These are phyloP conservation scores for Colletotrichum filicis DNA, from an alignment of 2,329 filamentous ascomycete species.

Conservation along the genomic window DNA sequence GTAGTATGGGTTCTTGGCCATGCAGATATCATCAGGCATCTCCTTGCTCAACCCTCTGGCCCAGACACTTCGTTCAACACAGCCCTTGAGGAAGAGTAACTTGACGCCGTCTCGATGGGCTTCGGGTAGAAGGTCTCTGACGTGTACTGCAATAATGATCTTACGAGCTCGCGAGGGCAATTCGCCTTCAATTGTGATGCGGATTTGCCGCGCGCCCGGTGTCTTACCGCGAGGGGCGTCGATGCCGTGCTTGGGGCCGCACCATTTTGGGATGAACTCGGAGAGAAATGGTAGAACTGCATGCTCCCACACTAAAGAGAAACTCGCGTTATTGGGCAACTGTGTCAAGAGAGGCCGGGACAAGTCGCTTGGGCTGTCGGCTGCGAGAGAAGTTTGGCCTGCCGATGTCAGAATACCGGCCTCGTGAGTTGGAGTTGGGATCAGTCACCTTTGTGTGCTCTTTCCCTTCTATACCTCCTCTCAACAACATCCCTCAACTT, in stretches of 20 bases:
- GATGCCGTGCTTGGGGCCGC: slow-evolving; percentile 52
- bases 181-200: slow-evolving; percentile 50
- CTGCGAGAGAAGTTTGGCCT: slow-evolving; percentile 41
- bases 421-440: too few relatives aligned
- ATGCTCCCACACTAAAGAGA: slow-evolving; percentile 56
- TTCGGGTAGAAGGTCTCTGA: slow-evolving; percentile 53
- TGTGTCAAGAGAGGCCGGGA: slow-evolving; percentile 41
- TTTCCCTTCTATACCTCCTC: slow-evolving; percentile 45
- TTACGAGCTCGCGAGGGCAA: slow-evolving; percentile 48
- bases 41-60: slow-evolving; percentile 50
- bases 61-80: slow-evolving; percentile 52
- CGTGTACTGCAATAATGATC: slow-evolving; percentile 51
- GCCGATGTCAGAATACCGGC: slow-evolving; percentile 2
- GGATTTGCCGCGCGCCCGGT: slow-evolving; percentile 48
- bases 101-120: slow-evolving; percentile 42
- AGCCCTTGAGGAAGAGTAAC: slow-evolving; percentile 52
- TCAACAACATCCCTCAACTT: slow-evolving; percentile 48
- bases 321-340: slow-evolving; percentile 48
- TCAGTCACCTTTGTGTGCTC: slow-evolving; percentile 41
- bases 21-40: slow-evolving; percentile 53
- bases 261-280: slow-evolving; percentile 54
- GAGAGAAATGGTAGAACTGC: slow-evolving; percentile 54
- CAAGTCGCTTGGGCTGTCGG: slow-evolving; percentile 46
- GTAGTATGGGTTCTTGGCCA: slow-evolving; percentile 54
- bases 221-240: slow-evolving; percentile 50